phyloP scores from a whole-genome alignment of 2,329 filamentous ascomycete species.

The Rutstroemia sp. region DNA sequence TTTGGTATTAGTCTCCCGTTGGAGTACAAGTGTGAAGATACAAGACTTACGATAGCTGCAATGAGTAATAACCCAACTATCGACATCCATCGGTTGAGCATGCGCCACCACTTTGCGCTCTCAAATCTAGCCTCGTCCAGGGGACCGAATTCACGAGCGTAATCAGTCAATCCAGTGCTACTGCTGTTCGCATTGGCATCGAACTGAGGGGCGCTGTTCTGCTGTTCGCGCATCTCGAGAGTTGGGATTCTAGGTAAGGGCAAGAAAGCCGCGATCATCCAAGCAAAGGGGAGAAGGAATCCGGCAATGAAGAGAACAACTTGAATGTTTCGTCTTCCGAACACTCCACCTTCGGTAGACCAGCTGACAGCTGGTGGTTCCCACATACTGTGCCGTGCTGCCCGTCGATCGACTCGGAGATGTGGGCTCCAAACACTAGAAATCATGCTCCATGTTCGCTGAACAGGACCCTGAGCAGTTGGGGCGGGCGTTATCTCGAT shows the following conservation, averaged over 20 bases:
- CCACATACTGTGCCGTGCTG: constrained; percentile 56
- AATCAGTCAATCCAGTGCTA: constrained; percentile 20
- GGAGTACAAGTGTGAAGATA: not conserved
- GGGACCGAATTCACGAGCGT: constrained; percentile 23
- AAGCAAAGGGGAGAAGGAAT: constrained; percentile 72
- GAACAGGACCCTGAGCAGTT: constrained; percentile 13
- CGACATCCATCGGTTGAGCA: constrained; percentile 54
- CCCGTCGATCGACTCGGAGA: constrained; percentile 54
- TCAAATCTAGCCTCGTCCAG: constrained; percentile 33
- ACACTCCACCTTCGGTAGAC: constrained; percentile 49
- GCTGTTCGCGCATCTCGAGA: constrained; percentile 42
- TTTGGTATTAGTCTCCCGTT: constrained; percentile 1
- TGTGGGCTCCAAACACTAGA: constrained; percentile 69
- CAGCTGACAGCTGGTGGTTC: constrained; percentile 65
- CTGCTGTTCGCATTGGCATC: constrained; percentile 10
- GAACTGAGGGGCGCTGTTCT: constrained; percentile 27
- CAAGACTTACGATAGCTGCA: constrained; percentile 42
- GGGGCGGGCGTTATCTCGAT: constrained; percentile 38
- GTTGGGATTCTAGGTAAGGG: constrained; percentile 57
- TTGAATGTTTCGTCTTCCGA: constrained; percentile 66
- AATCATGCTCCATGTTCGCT: constrained; percentile 42
- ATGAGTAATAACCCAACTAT: constrained; percentile 48
- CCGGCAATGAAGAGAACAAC: constrained; percentile 68
- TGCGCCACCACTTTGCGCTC: constrained; percentile 59
- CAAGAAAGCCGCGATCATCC: constrained; percentile 72